phyloP scores from a whole-genome alignment of 2,329 filamentous ascomycete species.

The Coleophoma cylindrospora region DNA sequence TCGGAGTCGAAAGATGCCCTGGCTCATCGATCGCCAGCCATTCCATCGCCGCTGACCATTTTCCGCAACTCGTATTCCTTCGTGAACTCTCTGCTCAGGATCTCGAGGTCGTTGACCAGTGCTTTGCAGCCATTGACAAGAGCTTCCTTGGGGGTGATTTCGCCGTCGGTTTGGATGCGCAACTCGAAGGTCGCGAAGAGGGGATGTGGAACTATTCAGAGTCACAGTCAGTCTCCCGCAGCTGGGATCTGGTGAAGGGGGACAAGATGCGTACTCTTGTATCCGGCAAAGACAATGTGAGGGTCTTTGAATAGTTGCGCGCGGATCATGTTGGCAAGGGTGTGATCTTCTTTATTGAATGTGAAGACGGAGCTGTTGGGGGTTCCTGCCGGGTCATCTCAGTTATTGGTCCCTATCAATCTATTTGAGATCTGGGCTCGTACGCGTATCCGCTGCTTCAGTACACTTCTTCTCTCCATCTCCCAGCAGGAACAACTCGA shows the following conservation, averaged over 20 bases:
- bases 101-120: conserved; percentile 74
- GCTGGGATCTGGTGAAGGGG: too few species aligned
- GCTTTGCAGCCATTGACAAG: conserved; percentile 76
- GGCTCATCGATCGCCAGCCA: not conserved
- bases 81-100: conserved; percentile 81
- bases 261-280: conserved; percentile 61
- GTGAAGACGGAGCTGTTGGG: conserved; percentile 94
- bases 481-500: conserved; percentile 85
- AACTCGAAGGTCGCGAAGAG: conserved; percentile 55
- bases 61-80: conserved; percentile 88
- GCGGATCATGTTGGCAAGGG: conserved; percentile 83
- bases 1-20: too few species aligned
- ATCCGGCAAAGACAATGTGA: conserved; percentile 85
- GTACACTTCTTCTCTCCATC: conserved; percentile 93
- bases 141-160: conserved; percentile 82
- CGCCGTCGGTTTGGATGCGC: conserved; percentile 88
- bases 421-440: conserved; percentile 24
- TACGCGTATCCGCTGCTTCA: conserved; percentile 83
- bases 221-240: not conserved
- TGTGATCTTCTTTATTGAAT: conserved; percentile 96
- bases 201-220: conserved; percentile 30
- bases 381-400: conserved; percentile 55
- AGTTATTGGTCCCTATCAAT: not conserved
- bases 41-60: conserved; percentile 58
- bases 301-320: conserved; percentile 80